A percentile compares a stretch with the other conserved stretches of the same genome.
Conservation (phyloP, 768 basidiomycete species). For the Trametes punicea region DNA sequence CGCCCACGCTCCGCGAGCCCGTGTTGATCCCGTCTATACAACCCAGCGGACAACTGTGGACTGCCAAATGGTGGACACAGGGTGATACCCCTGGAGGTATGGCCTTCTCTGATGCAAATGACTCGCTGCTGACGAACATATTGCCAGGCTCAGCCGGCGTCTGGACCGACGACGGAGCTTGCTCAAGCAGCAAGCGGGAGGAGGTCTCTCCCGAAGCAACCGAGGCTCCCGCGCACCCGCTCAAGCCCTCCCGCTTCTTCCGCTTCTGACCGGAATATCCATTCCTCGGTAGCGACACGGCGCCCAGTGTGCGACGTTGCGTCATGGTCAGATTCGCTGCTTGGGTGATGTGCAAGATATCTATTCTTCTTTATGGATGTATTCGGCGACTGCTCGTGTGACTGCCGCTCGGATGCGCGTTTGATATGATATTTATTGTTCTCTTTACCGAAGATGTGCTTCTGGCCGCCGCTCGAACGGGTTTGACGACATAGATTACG, state of each 20-base stretch:
- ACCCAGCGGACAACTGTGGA: conserved; percentile 39
- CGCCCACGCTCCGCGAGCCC: conserved; percentile 13
- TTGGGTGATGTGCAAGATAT: neutral
- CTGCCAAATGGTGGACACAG: conserved; percentile 63
- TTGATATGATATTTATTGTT: neutral
- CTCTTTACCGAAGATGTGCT: neutral
- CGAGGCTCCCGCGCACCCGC: conserved; percentile 3
- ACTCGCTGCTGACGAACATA: neutral
- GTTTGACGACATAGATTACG: neutral
- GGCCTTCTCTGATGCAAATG: neutral
- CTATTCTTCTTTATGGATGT: conserved; percentile 6
- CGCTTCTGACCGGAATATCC: conserved; percentile 17
- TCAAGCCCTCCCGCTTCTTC: conserved; percentile 22
- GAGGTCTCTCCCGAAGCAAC: conserved; percentile 4
- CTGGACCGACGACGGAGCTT: conserved; percentile 58
- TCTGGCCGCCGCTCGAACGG: neutral
- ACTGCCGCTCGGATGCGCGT: conserved; percentile 3
- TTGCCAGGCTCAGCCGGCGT: conserved; percentile 45
- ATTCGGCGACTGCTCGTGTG: conserved; percentile 9
- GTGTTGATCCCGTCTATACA: conserved; percentile 15
- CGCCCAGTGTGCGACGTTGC: neutral
- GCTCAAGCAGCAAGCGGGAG: conserved; percentile 27
- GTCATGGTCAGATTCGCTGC: neutral
- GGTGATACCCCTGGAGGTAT: conserved; percentile 46
- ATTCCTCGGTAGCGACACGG: neutral